These are phyloP conservation scores for Fusarium sp. DNA, from an alignment of 2,329 filamentous ascomycete genomes.

Conservation along the genomic window DNA sequence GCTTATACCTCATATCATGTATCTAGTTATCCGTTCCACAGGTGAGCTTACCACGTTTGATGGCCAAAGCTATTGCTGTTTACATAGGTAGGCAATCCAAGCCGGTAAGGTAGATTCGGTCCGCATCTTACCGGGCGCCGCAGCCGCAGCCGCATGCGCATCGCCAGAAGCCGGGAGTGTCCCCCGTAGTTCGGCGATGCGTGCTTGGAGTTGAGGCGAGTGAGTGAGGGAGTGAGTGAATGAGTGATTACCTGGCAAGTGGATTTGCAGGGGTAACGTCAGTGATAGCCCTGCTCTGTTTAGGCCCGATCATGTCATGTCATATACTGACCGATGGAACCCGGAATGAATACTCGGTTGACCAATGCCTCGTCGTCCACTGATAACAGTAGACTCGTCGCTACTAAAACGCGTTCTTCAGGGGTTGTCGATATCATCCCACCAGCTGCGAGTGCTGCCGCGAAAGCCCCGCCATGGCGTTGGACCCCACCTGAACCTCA, in stretches of 20 bases:
- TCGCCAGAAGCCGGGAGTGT: slow-evolving; percentile 34
- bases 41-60: background rate
- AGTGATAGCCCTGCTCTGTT: background rate
- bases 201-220: slow-evolving; percentile 1
- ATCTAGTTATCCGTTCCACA: background rate
- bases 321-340: background rate
- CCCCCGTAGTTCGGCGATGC: slow-evolving; percentile 23
- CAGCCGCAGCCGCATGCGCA: slow-evolving; percentile 15
- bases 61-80: too few relatives aligned
- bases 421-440: slow-evolving; percentile 34
- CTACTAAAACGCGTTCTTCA: slow-evolving; percentile 7
- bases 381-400: background rate
- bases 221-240: background rate
- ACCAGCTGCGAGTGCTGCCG: slow-evolving; percentile 32
- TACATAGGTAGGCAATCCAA: too few relatives aligned
- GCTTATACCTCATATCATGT: slow-evolving; percentile 19
- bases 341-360: background rate
- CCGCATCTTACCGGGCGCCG: slow-evolving; percentile 29
- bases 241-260: background rate
- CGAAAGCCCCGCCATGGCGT: slow-evolving; percentile 36
- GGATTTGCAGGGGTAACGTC: background rate
- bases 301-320: slow-evolving; percentile 24
- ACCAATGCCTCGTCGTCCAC: slow-evolving; percentile 1
- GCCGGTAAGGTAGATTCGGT: background rate
- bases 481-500: slow-evolving; percentile 28